phyloP scores from a whole-genome alignment of 768 basidiomycete species.

The Cubamyces sp. region DNA sequence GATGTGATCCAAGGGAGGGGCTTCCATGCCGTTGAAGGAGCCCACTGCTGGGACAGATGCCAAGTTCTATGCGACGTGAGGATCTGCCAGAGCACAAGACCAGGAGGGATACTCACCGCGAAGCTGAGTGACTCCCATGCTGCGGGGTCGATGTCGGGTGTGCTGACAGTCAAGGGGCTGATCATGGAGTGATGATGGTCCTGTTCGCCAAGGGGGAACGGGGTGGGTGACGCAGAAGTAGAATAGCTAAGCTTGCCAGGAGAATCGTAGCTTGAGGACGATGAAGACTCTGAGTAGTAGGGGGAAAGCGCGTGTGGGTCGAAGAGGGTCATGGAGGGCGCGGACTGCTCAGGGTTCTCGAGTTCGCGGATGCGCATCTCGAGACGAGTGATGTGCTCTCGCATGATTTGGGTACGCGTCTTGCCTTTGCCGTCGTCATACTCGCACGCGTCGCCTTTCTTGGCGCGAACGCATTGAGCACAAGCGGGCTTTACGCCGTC shows the following conservation, averaged over 20 bases:
- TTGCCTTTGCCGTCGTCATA: constrained; percentile 88
- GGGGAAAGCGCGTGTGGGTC: constrained; percentile 57
- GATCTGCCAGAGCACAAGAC: neutral
- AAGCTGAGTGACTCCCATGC: constrained; percentile 33
- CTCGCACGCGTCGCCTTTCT: constrained; percentile 75
- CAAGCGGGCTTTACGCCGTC: constrained; percentile 79
- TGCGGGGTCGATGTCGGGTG: constrained; percentile 27
- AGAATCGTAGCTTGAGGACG: constrained; percentile 38
- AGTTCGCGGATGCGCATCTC: constrained; percentile 75
- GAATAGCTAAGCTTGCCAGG: constrained; percentile 38
- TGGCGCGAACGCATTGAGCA: constrained; percentile 77
- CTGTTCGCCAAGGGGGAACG: constrained; percentile 41
- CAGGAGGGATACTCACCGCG: constrained; percentile 18
- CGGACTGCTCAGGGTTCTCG: constrained; percentile 72
- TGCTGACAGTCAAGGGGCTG: constrained; percentile 19
- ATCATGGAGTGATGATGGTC: constrained; percentile 11
- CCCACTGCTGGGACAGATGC: constrained; percentile 20
- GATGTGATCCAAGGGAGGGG: constrained; percentile 55
- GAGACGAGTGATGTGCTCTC: constrained; percentile 75
- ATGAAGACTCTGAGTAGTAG: constrained; percentile 38
- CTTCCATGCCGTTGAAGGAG: constrained; percentile 28
- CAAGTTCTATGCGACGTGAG: constrained; percentile 27
- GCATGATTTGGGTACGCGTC: constrained; percentile 77
- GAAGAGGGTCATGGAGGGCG: constrained; percentile 69
- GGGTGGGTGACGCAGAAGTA: constrained; percentile 38